phyloP scores from a whole-genome alignment of 169 alveolate species.

The Eimeria tenella region DNA sequence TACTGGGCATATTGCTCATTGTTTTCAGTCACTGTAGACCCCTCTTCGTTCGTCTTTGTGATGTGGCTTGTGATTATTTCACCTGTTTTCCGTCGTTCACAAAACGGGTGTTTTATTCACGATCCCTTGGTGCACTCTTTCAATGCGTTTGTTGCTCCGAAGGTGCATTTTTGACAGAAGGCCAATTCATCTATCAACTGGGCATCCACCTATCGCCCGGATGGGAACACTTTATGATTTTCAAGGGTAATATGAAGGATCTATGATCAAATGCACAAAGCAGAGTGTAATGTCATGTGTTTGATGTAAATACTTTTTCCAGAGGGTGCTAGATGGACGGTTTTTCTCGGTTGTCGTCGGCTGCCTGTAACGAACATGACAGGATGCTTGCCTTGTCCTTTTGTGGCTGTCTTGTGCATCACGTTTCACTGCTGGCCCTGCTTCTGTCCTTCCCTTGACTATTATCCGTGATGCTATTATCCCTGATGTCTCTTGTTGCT shows the following conservation, averaged over 20 bases:
- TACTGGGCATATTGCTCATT: no score
- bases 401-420: not conserved
- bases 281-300: no score
- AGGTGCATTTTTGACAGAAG: conserved; percentile 87
- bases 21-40: no score
- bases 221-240: conserved; percentile 93
- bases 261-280: not conserved
- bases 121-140: no score
- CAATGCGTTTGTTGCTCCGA: not conserved
- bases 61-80: no score
- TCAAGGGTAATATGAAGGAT: conserved; percentile 80
- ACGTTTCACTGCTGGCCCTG: not conserved
- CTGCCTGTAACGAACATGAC: no score
- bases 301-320: no score
- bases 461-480: not conserved
- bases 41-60: no score
- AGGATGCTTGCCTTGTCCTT: not conserved
- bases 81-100: no score
- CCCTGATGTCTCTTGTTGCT: not conserved
- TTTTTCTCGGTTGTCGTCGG: no score
- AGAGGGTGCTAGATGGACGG: no score
- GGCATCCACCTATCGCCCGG: conserved; percentile 91
- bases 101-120: no score
- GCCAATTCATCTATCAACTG: conserved; percentile 88
- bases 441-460: not conserved